These are phyloP conservation scores for Aspergillus sp. DNA, from an alignment of 2,329 filamentous ascomycete species.

Conservation along the genomic window DNA sequence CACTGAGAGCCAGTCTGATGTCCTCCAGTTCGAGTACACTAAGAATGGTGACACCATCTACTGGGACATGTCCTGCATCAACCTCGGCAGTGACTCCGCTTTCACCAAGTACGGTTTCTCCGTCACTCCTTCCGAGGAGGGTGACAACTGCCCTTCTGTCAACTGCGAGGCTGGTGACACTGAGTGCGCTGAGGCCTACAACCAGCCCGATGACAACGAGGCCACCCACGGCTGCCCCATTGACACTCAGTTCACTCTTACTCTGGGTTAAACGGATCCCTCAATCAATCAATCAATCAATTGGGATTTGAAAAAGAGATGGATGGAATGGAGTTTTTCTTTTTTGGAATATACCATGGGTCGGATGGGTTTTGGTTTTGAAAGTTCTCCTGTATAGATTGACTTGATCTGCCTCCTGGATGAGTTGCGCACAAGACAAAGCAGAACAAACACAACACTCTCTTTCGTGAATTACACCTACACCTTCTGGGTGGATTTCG, in stretches of 20 bases:
- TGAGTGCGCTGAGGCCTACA: conserved; percentile 42
- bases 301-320: not conserved
- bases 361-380: not conserved
- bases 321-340: not conserved
- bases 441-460: not conserved
- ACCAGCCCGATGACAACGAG: conserved; percentile 42
- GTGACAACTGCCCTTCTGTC: conserved; percentile 35
- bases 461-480: not conserved
- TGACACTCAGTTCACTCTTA: conserved; percentile 35
- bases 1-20: conserved; percentile 31
- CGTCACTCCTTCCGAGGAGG: conserved; percentile 32
- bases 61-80: conserved; percentile 43
- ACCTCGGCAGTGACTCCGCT: conserved; percentile 31
- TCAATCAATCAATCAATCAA: no score
- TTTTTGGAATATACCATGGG: not conserved
- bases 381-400: not conserved
- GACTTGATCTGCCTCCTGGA: not conserved
- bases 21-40: conserved; percentile 49
- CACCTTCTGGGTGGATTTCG: not conserved
- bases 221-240: conserved; percentile 46
- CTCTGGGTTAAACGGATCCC: conserved; percentile 27
- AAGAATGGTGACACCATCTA: conserved; percentile 32
- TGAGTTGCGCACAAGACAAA: not conserved
- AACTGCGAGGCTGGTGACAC: conserved; percentile 39
- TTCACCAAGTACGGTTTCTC: conserved; percentile 40